Base-by-base conservation (phyloP, 352 stramenopile genomes). In the Globisporangium perplexum region DNA sequence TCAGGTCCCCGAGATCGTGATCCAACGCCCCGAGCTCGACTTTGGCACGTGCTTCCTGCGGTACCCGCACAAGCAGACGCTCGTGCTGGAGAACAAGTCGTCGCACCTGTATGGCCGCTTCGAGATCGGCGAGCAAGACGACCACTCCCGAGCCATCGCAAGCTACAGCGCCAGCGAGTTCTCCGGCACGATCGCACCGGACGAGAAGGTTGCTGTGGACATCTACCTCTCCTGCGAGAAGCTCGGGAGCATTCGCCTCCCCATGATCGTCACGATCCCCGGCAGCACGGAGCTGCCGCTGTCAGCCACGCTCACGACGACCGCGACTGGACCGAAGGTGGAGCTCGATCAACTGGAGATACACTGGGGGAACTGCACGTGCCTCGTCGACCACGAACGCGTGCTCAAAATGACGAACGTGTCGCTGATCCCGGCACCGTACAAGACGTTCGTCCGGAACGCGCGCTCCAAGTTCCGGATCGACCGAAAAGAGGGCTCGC, bases 381-480 rank as follows among this genome's bases (percentile, higher is more conserved):
- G 95, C 56, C 72, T 98, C 0, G 68, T 92, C 4, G 84, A 96
- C 49, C 85, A 89, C 35, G 60, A 78, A 26, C 65, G 75, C 14
- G 64, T 66, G 14, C 55, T 98, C 11, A 77, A 53, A 4, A 71
- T 98, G 61, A 91, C 69, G 17, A 98, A 98, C 65, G 65, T 62
- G 28, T 95, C 82, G 0, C 65, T 96, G 28, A 98, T 98, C 47
- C 71, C 87, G 1, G 94, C 95, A 30, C 62, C 70, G 3, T 97
- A 89, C 68, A 96, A 96, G 58, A 96, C 86, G 20, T 98, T 98
- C 60, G 84, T 98, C 44, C 88, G 90, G n/a, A 95, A 81, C 44
- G 79, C 86, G 4, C 75, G 88, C 7, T 97, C 88, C 20, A 97
- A 95, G 60, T 98, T 98, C 53, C 65, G 77, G 44, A 83, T 98